Base-by-base conservation (phyloP, 768 basidiomycete genomes). In the Hortiboletus flavorubellus region DNA sequence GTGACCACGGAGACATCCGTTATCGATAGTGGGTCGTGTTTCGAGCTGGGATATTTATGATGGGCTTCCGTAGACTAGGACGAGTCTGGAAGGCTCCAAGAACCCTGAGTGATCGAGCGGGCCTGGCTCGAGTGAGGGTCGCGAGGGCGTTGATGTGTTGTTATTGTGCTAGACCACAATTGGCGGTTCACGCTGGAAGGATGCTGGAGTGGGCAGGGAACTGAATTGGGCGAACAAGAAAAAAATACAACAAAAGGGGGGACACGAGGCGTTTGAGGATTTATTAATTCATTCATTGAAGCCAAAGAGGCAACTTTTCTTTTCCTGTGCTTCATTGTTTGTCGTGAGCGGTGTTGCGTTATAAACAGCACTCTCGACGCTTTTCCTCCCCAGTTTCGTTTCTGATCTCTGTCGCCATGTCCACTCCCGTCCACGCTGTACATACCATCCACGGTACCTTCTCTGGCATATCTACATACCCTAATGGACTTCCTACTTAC, bases 361-460 rank as follows among this genome's bases (percentile, higher is more conserved):
- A 67, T 65, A 65, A 67, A 55, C 37, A 1, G 23, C 39, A 29
- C 8, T n/a, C n/a, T 21, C 21, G 33, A 31, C 33, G 3, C 11
- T 21, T 2, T 31, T 8, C n/a, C 15, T 31, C 51, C 48, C n/a
- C 56, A 59, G 49, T 46, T 26, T 61, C 46, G 51, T 57, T 18
- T 39, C 41, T 45, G 54, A 45, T 59, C 47, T 58, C 65, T 51
- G 56, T 61, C 38, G 41, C 37, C 54, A 70, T 70, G 69, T 66
- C 70, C 44, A 9, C 59, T 15, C 58, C 70, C 38, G 10, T 64
- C 38, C 68, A 65, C 56, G 58, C 61, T 31, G 62, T 70, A 37
- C 70, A 72, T 42, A 66, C 68, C 53, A 70, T 70, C 47, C 68
- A 70, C 37, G 68, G 68, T 21, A 61, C 70, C 2, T 70, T 70